phyloP scores from a whole-genome alignment of 257 asterid species.

The Solanum tarapatanum region DNA sequence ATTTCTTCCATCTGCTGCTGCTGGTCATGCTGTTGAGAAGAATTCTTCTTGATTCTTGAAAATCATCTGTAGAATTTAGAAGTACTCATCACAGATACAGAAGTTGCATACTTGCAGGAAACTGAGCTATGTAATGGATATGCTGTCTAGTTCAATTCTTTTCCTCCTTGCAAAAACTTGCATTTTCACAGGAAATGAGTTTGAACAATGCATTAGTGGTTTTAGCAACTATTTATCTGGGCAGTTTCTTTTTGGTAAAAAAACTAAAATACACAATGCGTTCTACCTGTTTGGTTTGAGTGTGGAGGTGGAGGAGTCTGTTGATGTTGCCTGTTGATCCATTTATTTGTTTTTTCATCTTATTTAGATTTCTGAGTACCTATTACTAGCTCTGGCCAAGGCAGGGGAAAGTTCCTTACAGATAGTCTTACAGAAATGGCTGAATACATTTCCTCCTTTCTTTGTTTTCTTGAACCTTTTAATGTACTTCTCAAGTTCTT shows the following conservation, averaged over 20 bases:
- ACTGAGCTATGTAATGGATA: background rate
- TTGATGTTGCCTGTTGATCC: background rate
- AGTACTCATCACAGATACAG: background rate
- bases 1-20: background rate
- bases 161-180: background rate
- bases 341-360: background rate
- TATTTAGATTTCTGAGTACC: background rate
- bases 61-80: background rate
- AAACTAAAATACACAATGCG: background rate
- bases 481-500: background rate
- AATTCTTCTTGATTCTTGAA: background rate
- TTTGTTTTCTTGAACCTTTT: background rate
- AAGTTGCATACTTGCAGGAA: background rate
- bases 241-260: background rate
- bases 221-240: background rate
- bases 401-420: background rate
- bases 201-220: background rate
- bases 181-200: background rate
- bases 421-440: background rate
- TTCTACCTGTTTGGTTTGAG: background rate
- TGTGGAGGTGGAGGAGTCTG: background rate
- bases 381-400: background rate
- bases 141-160: background rate
- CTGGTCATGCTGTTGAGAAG: background rate
- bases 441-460: background rate